phyloP scores from a whole-genome alignment of 495 filamentous ascomycete species.

The Penicillium silybi region DNA sequence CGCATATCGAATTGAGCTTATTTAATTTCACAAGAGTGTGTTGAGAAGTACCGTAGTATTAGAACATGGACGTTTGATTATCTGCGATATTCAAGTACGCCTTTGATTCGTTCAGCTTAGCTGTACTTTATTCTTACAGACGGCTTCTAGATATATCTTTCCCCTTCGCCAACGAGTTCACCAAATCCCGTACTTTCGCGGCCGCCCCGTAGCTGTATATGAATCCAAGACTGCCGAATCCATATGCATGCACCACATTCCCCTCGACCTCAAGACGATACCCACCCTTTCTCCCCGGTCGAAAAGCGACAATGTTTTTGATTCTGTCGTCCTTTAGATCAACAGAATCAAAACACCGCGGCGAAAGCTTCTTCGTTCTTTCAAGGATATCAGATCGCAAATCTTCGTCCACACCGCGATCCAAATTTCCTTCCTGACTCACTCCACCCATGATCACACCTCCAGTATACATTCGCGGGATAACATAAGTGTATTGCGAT shows the following conservation, averaged over 20 bases:
- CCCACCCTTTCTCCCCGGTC: constrained; percentile 12
- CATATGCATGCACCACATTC: constrained; percentile 15
- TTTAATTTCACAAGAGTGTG: too few species aligned
- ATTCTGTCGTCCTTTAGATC: not conserved
- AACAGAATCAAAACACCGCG: not conserved
- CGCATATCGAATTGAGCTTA: too few species aligned
- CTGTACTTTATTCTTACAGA: constrained; percentile 1
- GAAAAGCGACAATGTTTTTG: constrained; percentile 15
- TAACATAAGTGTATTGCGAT: constrained; percentile 17
- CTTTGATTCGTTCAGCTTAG: too few species aligned
- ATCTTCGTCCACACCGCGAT: constrained; percentile 5
- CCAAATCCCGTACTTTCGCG: constrained; percentile 10
- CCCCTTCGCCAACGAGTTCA: not conserved
- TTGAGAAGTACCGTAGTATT: too few species aligned
- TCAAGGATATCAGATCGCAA: constrained; percentile 12
- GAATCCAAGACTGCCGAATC: constrained; percentile 15
- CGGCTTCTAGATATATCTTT: not conserved
- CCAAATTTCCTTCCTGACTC: constrained; percentile 8
- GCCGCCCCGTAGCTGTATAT: constrained; percentile 14
- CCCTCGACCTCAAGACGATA: constrained; percentile 12
- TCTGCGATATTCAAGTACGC: too few species aligned
- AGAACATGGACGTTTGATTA: too few species aligned
- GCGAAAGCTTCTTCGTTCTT: constrained; percentile 2
- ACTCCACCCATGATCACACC: constrained; percentile 17
- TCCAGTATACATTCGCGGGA: constrained; percentile 13